Percentiles rank a stretch among this genome's conserved stretches.
Evolutionary conservation across 2,329 filamentous ascomycete species (phyloP).

Genomic region (Metarhizium robertsii): DNA sequence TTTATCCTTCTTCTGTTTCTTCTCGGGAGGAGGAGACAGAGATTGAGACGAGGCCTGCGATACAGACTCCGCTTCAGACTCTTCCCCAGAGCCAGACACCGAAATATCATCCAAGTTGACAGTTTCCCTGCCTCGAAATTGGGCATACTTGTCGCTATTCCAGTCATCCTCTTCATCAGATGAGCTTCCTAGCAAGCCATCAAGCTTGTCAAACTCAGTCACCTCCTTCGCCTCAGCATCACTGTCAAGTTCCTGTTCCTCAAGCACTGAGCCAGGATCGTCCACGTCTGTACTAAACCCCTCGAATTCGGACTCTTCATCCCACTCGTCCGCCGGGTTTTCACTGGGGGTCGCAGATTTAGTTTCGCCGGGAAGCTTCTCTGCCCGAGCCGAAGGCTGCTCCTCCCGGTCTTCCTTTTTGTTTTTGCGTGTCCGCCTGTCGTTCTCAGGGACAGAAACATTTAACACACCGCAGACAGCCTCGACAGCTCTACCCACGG

Average conservation of each 20-base stretch:
- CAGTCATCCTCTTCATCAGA: conserved; percentile 34
- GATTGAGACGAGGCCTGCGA: conserved; percentile 16
- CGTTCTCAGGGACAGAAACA: conserved; percentile 35
- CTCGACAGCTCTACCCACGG: conserved; percentile 37
- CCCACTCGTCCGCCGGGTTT: conserved; percentile 13
- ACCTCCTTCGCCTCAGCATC: conserved; percentile 23
- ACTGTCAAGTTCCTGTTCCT: conserved; percentile 11
- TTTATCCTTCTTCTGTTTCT: conserved; percentile 9
- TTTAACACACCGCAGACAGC: conserved; percentile 39
- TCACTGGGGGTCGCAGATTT: neutral
- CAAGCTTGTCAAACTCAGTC: conserved; percentile 30
- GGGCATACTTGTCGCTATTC: conserved; percentile 21
- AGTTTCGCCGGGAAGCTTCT: neutral
- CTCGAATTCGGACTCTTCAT: conserved; percentile 26
- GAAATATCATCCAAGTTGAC: conserved; percentile 31
- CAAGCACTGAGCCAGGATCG: conserved; percentile 13
- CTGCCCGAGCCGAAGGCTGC: conserved; percentile 15
- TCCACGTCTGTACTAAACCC: conserved; percentile 24
- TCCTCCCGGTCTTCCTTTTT: conserved; percentile 23
- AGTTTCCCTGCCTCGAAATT: conserved; percentile 23
- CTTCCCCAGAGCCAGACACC: conserved; percentile 23
- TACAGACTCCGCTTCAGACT: conserved; percentile 16
- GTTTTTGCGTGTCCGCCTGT: conserved; percentile 20
- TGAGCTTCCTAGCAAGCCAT: conserved; percentile 34
- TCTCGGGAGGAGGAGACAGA: conserved; percentile 17